Evolutionary conservation across 768 basidiomycete genomes (phyloP), one percentile per base, ranked within the genome.

Genomic region (Tulasnella sp.): DNA sequence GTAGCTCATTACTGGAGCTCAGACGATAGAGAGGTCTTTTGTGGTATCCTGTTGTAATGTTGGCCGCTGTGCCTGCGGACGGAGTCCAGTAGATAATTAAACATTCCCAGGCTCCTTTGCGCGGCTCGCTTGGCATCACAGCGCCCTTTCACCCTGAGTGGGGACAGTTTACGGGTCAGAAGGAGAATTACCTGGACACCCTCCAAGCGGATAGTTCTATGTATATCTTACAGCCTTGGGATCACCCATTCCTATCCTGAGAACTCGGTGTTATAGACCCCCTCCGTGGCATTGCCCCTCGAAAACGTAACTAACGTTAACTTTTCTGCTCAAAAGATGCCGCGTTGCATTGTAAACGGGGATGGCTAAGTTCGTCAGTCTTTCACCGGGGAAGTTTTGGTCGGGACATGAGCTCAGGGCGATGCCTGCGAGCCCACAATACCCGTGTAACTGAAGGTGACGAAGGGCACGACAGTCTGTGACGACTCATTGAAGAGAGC

Each of bases 1-100:
- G 55, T 76, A 76, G 75, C 57, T 76, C 75, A 76, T 76, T 51
- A 67, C 61, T 67, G 61, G 61, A 67, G 61, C 61, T 67, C 61
- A 67, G 29, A 67, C 61, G 61, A 67, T 26, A 67, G 61, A 67
- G 32, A 67, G 61, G 26, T 35, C 26, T 32, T 67, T 67, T 23
- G 61, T 35, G 61, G 61, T 67, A 67, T 67, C 61, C 35, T 9
- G 61, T 67, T 67, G 61, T 5, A 67, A 67, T 67, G 61, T 67
- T 67, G 61, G 61, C 61, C 51, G 51, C 51, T 5, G 61, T 67
- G 61, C 61, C 61, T 67, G 61, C 61, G 61, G 61, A 67, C 61
- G 26, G 61, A 15, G 55, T 4, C 29, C 16, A 13, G 61, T 67
- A 67, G 61, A 67, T 32, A 67, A 67, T 32, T 67, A 32, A 67